Conservation (phyloP, 108 stramenopile genomes). For the Cyclotella choctawhatcheeana region DNA sequence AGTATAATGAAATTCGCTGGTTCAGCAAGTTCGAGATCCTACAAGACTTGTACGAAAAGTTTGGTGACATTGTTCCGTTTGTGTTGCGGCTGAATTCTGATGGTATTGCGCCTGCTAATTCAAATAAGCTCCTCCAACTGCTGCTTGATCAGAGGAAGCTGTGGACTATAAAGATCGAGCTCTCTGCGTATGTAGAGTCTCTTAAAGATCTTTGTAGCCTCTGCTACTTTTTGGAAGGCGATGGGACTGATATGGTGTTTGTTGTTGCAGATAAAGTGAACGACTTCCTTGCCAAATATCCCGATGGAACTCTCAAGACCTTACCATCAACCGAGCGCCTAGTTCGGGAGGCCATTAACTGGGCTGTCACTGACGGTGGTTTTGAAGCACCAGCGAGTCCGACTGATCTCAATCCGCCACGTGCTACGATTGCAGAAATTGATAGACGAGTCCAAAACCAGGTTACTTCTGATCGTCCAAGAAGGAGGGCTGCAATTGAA, state of each 20-base stretch:
- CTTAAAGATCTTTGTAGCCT: neutral
- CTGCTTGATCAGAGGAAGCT: neutral
- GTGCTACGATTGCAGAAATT: neutral
- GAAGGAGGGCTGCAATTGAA: constrained; percentile 1
- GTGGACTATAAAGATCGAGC: neutral
- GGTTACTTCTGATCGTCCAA: neutral
- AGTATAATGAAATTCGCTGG: neutral
- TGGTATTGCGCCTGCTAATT: neutral
- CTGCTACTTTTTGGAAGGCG: constrained; percentile 5
- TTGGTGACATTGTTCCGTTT: neutral
- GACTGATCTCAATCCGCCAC: neutral
- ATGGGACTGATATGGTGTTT: constrained; percentile 9
- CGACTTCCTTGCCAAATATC: neutral
- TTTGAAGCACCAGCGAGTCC: neutral
- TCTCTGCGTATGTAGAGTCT: neutral
- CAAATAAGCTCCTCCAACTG: neutral
- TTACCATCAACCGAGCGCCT: neutral
- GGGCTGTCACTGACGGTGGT: constrained; percentile 2
- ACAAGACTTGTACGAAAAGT: neutral
- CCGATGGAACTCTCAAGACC: neutral
- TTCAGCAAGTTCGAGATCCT: neutral
- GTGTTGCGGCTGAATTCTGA: neutral
- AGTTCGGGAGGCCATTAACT: neutral
- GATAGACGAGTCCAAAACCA: neutral
- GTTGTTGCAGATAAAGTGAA: neutral